These are phyloP conservation scores for Nelumbo lutea DNA, from an alignment of 164 flowering plant species.

Conservation along the genomic window DNA sequence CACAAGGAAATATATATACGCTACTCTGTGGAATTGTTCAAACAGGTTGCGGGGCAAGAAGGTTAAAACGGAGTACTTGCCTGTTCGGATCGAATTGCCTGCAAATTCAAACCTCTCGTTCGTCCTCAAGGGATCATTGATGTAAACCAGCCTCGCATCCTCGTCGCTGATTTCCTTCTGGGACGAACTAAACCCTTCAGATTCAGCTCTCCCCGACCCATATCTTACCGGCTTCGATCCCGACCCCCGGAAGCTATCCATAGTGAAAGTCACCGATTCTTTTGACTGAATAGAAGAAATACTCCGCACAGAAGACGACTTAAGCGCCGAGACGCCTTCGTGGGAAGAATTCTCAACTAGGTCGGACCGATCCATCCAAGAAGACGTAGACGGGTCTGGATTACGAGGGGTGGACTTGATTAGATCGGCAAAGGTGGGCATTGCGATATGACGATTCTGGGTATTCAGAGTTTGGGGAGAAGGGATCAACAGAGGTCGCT, in stretches of 20 bases:
- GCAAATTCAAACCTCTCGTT: constrained; percentile 70
- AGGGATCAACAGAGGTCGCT: constrained; percentile 40
- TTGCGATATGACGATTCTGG: constrained; percentile 1
- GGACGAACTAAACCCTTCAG: constrained; percentile 54
- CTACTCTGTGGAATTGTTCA: constrained; percentile 93
- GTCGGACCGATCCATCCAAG: constrained; percentile 33
- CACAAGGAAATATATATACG: constrained; percentile 86
- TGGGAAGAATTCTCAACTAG: constrained; percentile 20
- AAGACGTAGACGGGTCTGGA: constrained; percentile 2
- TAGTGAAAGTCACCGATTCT: constrained; percentile 17
- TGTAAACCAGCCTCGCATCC: constrained; percentile 65
- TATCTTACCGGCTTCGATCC: constrained; percentile 42
- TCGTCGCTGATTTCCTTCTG: constrained; percentile 81
- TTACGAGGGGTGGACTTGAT: not conserved
- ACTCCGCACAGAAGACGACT: constrained; percentile 41
- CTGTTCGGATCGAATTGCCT: constrained; percentile 68
- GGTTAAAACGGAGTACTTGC: constrained; percentile 66
- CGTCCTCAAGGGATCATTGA: constrained; percentile 61
- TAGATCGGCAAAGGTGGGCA: constrained; percentile 11
- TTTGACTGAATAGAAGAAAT: constrained; percentile 37
- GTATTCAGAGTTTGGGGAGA: constrained; percentile 31
- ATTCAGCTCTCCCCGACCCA: constrained; percentile 57
- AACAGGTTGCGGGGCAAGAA: constrained; percentile 86
- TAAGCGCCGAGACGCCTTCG: constrained; percentile 10
- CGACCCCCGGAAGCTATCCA: constrained; percentile 20